Evolutionary conservation across 371 early-diverging fungal genomes (phyloP), one percentile per base, ranked within the genome.

Genomic region (Catenaria anguillulae): DNA sequence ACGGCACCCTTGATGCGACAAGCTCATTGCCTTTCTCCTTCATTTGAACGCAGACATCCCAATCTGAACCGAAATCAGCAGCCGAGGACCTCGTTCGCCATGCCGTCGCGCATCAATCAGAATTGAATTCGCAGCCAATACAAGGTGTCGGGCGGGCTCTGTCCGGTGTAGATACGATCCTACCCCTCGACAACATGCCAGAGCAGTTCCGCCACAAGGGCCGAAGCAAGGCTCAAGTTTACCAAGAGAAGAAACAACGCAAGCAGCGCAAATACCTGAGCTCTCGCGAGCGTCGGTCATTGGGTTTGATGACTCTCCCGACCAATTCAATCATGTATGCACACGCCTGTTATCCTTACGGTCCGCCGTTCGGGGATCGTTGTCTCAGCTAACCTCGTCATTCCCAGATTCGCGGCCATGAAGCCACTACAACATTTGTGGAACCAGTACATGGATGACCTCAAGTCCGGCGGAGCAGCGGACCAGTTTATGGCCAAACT

Each of bases 391-490:
- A 17, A 40, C 40, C 5, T 40, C 5, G 5, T 40, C 17, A 17
- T 5, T 17, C 5, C 5, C 17, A 40, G 40, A 40, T 43, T 43
- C 63, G 74, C 72, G 5, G 54, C 76, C 31, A 90, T 90, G 70
- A 60, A 76, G 23, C 90, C 90, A 13, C 71, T 94, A 21, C 79
- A 91, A 66, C 60, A 73, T 10, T 73, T 93, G 43, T 94, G 95
- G 93, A 73, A 68, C 60, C 78, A 80, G 13, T 94, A 93, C 67
- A 87, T 92, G 68, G 70, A 65, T 13, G 81, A 84, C 33, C 67
- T 94, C 24, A 67, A 61, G 91, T 90, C 72, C 92, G 92, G 4
- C 54, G 71, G 70, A 0, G 58, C 66, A 17, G 69, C 72, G 2
- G 37, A 61, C 2, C 68, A 68, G 33, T 79, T 80, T 65, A 69